Evolutionary conservation across 495 filamentous ascomycete genomes (phyloP).

Genomic region (Penicillium lagena): DNA sequence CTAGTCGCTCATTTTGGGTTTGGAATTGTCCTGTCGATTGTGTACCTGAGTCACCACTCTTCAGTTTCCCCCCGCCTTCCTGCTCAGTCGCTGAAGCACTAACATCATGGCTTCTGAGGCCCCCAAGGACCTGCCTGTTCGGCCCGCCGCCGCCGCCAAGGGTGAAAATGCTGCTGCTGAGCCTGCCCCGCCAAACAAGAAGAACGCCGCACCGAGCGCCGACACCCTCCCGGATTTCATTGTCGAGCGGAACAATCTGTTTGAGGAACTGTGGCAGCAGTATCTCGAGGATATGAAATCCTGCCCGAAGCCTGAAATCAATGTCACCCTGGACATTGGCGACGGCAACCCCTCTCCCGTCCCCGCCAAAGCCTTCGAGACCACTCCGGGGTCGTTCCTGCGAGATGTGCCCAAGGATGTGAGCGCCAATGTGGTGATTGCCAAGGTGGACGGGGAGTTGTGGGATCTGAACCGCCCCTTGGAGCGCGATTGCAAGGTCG

Average conservation of each 20-base stretch:
- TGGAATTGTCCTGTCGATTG: too few species aligned
- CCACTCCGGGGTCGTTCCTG: slow-evolving; percentile 47
- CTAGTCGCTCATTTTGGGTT: slow-evolving; percentile 12
- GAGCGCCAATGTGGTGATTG: slow-evolving; percentile 57
- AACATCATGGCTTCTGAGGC: slow-evolving; percentile 33
- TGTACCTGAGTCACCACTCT: not conserved
- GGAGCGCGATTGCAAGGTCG: slow-evolving; percentile 66
- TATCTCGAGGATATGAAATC: slow-evolving; percentile 62
- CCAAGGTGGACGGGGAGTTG: slow-evolving; percentile 72
- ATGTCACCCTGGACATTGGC: slow-evolving; percentile 43
- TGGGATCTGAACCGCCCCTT: slow-evolving; percentile 92
- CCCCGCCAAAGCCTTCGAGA: slow-evolving; percentile 46
- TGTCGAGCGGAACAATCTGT: slow-evolving; percentile 74
- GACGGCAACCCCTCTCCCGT: slow-evolving; percentile 36
- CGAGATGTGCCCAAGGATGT: slow-evolving; percentile 47
- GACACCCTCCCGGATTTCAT: slow-evolving; percentile 71
- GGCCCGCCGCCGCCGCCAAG: slow-evolving; percentile 31
- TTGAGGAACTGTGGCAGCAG: slow-evolving; percentile 79
- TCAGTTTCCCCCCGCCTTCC: slow-evolving; percentile 9
- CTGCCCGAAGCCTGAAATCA: slow-evolving; percentile 41
- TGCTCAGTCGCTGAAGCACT: slow-evolving; percentile 12
- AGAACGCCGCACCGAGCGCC: slow-evolving; percentile 15
- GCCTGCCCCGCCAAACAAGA: slow-evolving; percentile 24
- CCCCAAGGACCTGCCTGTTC: slow-evolving; percentile 33
- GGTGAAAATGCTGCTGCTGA: slow-evolving; percentile 10